Evolutionary conservation across 2,329 filamentous ascomycete species (phyloP), one percentile per base, ranked within the genome.

Genomic region (Diaporthe vaccinii): DNA sequence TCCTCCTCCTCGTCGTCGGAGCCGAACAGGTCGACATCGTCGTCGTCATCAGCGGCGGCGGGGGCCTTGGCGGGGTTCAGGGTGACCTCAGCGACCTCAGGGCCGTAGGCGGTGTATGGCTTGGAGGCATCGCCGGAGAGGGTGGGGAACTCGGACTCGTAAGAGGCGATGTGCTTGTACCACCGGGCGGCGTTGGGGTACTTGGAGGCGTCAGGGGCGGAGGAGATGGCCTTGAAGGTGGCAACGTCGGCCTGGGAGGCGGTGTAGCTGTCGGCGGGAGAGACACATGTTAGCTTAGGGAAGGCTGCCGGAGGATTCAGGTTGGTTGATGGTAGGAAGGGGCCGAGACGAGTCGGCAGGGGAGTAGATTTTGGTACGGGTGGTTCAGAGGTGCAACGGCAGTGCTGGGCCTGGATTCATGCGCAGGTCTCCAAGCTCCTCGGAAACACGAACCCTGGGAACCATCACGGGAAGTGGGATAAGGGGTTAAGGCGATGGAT

Each of bases 141-240:
- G 79, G 92, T 94, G 82, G 93, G 90, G 89, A 98, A 98, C 87
- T 98, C 96, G 80, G 93, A 90, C 91, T 97, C 93, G 89, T 94
- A 98, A 81, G 94, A 94, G 85, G 94, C 92, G 84, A 98, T 95
- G 92, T 99, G 96, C 92, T 97, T 98, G 93, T 98, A 98, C 97
- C 97, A 99, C 87, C 97, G 94, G 84, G 95, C 95, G 83, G 94
- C 95, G 89, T 98, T 90, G 83, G 96, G 95, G 92, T 94, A 98
- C 90, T 98, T 98, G 86, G 90, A 89, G 82, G 93, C 91, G 80
- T 93, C 92, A 81, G 97, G 97, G 76, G 91, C 87, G 81, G 89
- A 87, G 83, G 90, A 92, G 85, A 98, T 86, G 83, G 94, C 94
- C 92, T 98, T 98, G 94, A 94, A 98, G 88, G 92, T 92, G 86